Evolutionary conservation across 2,329 filamentous ascomycete genomes (phyloP), one percentile per base, ranked within the genome.

Genomic region (Cercospora berteroae): DNA sequence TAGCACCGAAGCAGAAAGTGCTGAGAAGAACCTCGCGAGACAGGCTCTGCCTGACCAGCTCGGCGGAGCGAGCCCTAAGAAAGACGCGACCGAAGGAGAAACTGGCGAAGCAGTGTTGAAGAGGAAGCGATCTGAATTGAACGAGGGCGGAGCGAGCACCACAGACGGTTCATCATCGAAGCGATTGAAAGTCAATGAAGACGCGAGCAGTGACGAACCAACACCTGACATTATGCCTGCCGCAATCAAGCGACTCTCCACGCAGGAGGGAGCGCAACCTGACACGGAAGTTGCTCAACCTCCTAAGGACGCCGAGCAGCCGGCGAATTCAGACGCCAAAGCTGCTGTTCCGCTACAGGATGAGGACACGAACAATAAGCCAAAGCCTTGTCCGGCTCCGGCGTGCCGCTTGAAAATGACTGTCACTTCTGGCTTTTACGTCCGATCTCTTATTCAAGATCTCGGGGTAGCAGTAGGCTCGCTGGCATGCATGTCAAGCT

Each of bases 391-490:
- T 64, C 74, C 74, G n/a, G 76, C 93, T 1, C 88, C 94, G 1
- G 95, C 94, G 0, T 91, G 88, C 59, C 90, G 88, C 76, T 88
- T 99, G 67, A 89, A 91, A 66, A 93, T 99, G 87, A 96, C 92
- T 0, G 94, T 97, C 61, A 93, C 93, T 1, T 96, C 93, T 0
- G 95, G 95, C 44, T 99, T 97, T 83, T 99, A 99, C 79, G 94
- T 99, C 13, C 90, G 95, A 70, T 96, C 91, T 66, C 88, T 99
- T 73, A 94, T 93, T 74, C 93, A 98, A 77, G 95, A 99, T 75
- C 85, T 99, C 3, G 95, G 94, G 23, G 84, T 89, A 71, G 93
- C 92, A 72, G 85, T 97, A 13, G 88, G 87, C 62, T 96, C 93
- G 12, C 88, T 92, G 25, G 95, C 87, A 36, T 84, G 95, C 71